These are phyloP conservation scores for Apophysomyces trapeziformis DNA, from an alignment of 371 early-diverging fungal species.

Conservation along the genomic window DNA sequence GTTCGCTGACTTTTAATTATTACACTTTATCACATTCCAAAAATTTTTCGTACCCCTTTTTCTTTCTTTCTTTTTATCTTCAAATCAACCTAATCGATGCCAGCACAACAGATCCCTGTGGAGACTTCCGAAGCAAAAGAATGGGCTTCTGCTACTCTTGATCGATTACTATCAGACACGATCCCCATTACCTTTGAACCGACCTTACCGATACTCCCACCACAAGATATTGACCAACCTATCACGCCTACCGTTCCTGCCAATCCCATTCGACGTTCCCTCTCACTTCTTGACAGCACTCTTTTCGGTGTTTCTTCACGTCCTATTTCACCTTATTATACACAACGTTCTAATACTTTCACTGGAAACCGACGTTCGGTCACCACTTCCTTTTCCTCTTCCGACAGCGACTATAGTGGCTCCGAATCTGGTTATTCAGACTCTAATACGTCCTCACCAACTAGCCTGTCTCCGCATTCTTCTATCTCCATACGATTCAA, in stretches of 20 bases:
- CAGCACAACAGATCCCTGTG: constrained; percentile 29
- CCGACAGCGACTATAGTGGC: constrained; percentile 12
- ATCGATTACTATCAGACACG: constrained; percentile 31
- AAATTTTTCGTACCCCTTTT: constrained; percentile 12
- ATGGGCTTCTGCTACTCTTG: constrained; percentile 41
- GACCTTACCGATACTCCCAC: constrained; percentile 5
- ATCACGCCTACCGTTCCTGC: not conserved
- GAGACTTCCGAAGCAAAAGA: constrained; percentile 43
- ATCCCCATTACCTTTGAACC: constrained; percentile 36
- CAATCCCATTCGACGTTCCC: constrained; percentile 32
- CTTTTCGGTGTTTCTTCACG: constrained; percentile 17
- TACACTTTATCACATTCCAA: not conserved
- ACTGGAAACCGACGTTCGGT: constrained; percentile 9
- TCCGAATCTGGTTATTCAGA: constrained; percentile 12
- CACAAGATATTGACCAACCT: constrained; percentile 10
- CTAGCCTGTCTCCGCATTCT: not conserved
- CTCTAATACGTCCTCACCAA: not conserved
- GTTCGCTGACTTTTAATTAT: constrained; percentile 47
- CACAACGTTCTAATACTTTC: constrained; percentile 7
- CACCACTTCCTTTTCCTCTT: constrained; percentile 5
- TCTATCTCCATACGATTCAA: constrained; percentile 4
- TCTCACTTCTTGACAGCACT: constrained; percentile 38
- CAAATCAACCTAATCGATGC: constrained; percentile 21
- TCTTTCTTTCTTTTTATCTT: constrained; percentile 16
- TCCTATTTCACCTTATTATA: constrained; percentile 6